Conservation (phyloP, 2,329 filamentous ascomycete species). For the Talaromyces sp. region DNA sequence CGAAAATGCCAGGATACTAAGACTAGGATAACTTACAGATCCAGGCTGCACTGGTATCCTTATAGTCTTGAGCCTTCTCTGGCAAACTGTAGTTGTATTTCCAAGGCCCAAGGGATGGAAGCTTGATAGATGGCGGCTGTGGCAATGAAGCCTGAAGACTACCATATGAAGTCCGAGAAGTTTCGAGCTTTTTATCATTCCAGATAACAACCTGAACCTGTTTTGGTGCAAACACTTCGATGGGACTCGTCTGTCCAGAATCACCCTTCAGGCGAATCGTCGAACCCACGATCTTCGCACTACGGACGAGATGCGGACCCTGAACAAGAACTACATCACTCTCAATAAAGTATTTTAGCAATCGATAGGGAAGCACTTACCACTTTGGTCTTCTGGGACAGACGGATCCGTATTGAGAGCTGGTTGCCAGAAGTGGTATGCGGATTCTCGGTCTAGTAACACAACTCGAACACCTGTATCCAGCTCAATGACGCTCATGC, state of each 20-base stretch:
- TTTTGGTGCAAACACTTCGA: slow-evolving; percentile 52
- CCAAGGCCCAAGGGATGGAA: slow-evolving; percentile 39
- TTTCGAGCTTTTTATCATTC: slow-evolving; percentile 48
- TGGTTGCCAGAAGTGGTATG: slow-evolving; percentile 59
- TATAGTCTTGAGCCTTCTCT: slow-evolving; percentile 41
- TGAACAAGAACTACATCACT: slow-evolving; percentile 48
- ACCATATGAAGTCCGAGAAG: slow-evolving; percentile 38
- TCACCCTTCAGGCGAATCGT: slow-evolving; percentile 50
- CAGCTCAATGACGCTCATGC: slow-evolving; percentile 50
- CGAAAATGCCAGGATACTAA: neutral
- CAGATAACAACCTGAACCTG: slow-evolving; percentile 49
- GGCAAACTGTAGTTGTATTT: slow-evolving; percentile 47
- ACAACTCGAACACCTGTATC: slow-evolving; percentile 52
- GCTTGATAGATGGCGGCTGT: slow-evolving; percentile 28
- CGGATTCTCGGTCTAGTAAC: slow-evolving; percentile 54
- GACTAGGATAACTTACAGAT: slow-evolving; percentile 27
- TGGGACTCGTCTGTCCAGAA: slow-evolving; percentile 39
- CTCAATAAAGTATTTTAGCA: neutral
- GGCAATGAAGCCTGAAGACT: slow-evolving; percentile 39
- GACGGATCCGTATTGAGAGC: slow-evolving; percentile 50
- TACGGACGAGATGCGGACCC: slow-evolving; percentile 55
- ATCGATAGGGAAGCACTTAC: slow-evolving; percentile 28
- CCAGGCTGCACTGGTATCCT: slow-evolving; percentile 43
- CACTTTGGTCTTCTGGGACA: slow-evolving; percentile 47
- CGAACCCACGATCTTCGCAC: slow-evolving; percentile 39